These are phyloP conservation scores for Aspergillus indologenus DNA, from an alignment of 495 filamentous ascomycete species.

Conservation along the genomic window DNA sequence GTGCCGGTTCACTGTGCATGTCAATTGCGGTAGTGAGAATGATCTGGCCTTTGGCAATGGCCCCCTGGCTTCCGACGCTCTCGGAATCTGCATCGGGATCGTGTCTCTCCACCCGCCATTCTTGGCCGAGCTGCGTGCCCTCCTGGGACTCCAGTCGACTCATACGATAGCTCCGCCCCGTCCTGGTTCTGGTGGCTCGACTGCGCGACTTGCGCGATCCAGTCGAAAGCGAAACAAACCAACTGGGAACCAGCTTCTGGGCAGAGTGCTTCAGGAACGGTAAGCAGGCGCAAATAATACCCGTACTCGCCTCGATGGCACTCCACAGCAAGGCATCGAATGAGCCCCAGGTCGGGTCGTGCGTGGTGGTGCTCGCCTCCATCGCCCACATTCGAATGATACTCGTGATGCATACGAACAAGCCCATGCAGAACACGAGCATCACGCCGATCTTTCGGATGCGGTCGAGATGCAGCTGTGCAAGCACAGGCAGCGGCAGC, in stretches of 20 bases:
- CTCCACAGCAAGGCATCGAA: constrained; percentile 25
- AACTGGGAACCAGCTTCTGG: constrained; percentile 26
- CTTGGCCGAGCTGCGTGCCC: constrained; percentile 4
- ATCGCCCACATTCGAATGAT: constrained; percentile 28
- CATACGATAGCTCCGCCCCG: constrained; percentile 11
- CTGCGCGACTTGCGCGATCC: constrained; percentile 9
- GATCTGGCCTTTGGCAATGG: constrained; percentile 17
- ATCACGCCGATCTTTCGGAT: constrained; percentile 37
- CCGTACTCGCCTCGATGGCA: constrained; percentile 24
- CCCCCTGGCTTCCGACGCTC: constrained; percentile 17
- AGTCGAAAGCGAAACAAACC: constrained; percentile 16
- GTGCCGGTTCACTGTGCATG: constrained; percentile 11
- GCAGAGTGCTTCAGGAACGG: constrained; percentile 35
- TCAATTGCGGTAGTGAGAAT: constrained; percentile 20
- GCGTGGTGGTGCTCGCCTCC: constrained; percentile 22
- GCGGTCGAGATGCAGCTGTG: constrained; percentile 35
- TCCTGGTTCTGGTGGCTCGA: neutral
- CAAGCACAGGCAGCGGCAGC: constrained; percentile 40
- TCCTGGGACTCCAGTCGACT: constrained; percentile 12
- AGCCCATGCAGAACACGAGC: constrained; percentile 32
- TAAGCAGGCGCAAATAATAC: constrained; percentile 26
- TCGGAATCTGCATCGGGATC: constrained; percentile 6
- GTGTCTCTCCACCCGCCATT: neutral
- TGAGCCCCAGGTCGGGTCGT: constrained; percentile 22
- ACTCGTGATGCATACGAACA: constrained; percentile 30